A percentile compares a stretch with the other conserved stretches of the same genome.
Conservation (phyloP, 2,329 filamentous ascomycete species). For the Penicillium sp. region DNA sequence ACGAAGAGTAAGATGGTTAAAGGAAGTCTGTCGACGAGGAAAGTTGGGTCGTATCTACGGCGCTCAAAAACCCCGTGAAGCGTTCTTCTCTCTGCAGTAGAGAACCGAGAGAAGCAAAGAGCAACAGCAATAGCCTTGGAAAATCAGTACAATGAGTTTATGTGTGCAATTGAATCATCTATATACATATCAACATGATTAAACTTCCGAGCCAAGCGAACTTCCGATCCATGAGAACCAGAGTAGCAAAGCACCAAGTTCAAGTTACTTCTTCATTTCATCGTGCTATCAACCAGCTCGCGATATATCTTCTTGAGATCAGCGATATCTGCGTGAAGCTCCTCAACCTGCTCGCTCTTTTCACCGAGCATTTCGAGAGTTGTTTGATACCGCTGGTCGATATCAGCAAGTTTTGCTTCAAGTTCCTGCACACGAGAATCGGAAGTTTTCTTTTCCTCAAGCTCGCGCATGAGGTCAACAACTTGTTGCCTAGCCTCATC, state of each 20-base stretch:
- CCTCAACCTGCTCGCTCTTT: conserved; percentile 93
- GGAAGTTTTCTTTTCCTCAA: conserved; percentile 66
- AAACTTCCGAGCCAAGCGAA: not conserved
- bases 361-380: conserved; percentile 93
- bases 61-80: too few species aligned
- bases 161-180: not conserved
- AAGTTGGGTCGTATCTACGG: too few species aligned
- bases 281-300: conserved; percentile 82
- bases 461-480: conserved; percentile 82
- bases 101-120: too few species aligned
- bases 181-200: not conserved
- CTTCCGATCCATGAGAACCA: not conserved
- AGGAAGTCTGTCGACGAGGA: too few species aligned
- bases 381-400: conserved; percentile 80
- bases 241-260: not conserved
- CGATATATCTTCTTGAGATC: conserved; percentile 97
- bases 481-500: conserved; percentile 92
- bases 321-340: conserved; percentile 80
- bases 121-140: too few species aligned
- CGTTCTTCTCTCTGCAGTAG: too few species aligned
- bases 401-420: conserved; percentile 64
- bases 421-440: conserved; percentile 62
- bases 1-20: too few species aligned
- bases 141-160: not conserved
- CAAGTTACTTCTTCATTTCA: conserved; percentile 50